These are phyloP conservation scores for Nigrospora sphaerica DNA, from an alignment of 2,329 filamentous ascomycete species.

Conservation along the genomic window DNA sequence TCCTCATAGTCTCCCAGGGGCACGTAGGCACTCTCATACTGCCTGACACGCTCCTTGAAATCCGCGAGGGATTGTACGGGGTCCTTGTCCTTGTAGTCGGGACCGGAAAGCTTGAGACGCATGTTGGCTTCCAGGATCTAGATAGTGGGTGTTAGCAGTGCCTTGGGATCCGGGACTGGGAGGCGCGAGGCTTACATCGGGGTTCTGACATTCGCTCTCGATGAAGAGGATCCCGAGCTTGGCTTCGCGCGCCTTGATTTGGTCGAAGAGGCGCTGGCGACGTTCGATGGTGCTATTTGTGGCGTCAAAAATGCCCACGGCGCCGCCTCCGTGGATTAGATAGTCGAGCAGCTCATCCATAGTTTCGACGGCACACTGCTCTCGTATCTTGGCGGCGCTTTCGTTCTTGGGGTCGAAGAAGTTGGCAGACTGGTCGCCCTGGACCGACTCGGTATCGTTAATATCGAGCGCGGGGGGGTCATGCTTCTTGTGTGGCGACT, in stretches of 20 bases:
- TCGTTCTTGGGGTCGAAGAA: slow-evolving; percentile 93
- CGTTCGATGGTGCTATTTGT: slow-evolving; percentile 93
- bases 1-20: slow-evolving; percentile 90
- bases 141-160: slow-evolving; percentile 1
- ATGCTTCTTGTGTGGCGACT: slow-evolving; percentile 24
- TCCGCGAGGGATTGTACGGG: slow-evolving; percentile 77
- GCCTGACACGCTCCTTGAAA: slow-evolving; percentile 85
- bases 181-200: slow-evolving; percentile 39
- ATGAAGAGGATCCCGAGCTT: slow-evolving; percentile 90
- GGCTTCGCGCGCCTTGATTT: slow-evolving; percentile 75
- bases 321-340: slow-evolving; percentile 72
- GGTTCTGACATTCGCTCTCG: slow-evolving; percentile 86
- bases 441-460: slow-evolving; percentile 23
- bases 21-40: slow-evolving; percentile 92
- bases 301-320: slow-evolving; percentile 91
- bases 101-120: slow-evolving; percentile 90
- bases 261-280: slow-evolving; percentile 74
- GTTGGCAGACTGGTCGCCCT: slow-evolving; percentile 78
- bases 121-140: slow-evolving; percentile 87
- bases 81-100: slow-evolving; percentile 93
- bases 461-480: slow-evolving; percentile 32
- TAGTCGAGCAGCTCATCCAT: slow-evolving; percentile 89
- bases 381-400: slow-evolving; percentile 72
- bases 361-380: slow-evolving; percentile 88
- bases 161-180: not conserved